These are phyloP conservation scores for Rhodotorula sp. DNA, from an alignment of 1,284 basidiomycete species.

Conservation along the genomic window DNA sequence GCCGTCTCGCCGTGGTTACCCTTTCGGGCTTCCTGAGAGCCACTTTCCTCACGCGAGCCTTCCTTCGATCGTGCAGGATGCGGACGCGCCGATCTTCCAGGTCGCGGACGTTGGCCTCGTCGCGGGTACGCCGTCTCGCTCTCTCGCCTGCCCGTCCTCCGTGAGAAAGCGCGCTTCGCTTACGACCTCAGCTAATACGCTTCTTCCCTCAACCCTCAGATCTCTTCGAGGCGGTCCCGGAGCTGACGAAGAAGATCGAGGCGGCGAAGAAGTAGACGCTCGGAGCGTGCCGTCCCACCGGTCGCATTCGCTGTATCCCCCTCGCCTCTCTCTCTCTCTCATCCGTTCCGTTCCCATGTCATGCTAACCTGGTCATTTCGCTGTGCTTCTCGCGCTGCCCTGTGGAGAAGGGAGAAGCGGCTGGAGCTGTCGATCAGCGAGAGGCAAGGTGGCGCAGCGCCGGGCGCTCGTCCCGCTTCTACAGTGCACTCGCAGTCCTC, in stretches of 20 bases:
- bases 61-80: slow-evolving; percentile 61
- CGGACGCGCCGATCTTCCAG: slow-evolving; percentile 99
- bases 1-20: too few relatives aligned
- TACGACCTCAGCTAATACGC: neutral
- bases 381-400: too few relatives aligned
- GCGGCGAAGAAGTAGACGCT: slow-evolving; percentile 46
- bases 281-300: neutral
- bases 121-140: slow-evolving; percentile 52
- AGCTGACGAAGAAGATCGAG: slow-evolving; percentile 81
- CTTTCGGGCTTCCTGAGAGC: too few relatives aligned
- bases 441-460: too few relatives aligned
- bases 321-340: neutral
- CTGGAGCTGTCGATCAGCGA: too few relatives aligned
- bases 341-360: neutral
- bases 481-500: too few relatives aligned
- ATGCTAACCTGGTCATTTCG: neutral
- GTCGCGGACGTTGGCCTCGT: slow-evolving; percentile 95
- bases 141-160: too few relatives aligned
- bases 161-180: too few relatives aligned
- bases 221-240: slow-evolving; percentile 82
- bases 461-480: too few relatives aligned
- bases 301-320: neutral
- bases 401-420: too few relatives aligned
- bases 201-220: slow-evolving; percentile 56
- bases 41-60: neutral